Conservation (phyloP, 2,329 filamentous ascomycete species). For the Bisporella sp. region DNA sequence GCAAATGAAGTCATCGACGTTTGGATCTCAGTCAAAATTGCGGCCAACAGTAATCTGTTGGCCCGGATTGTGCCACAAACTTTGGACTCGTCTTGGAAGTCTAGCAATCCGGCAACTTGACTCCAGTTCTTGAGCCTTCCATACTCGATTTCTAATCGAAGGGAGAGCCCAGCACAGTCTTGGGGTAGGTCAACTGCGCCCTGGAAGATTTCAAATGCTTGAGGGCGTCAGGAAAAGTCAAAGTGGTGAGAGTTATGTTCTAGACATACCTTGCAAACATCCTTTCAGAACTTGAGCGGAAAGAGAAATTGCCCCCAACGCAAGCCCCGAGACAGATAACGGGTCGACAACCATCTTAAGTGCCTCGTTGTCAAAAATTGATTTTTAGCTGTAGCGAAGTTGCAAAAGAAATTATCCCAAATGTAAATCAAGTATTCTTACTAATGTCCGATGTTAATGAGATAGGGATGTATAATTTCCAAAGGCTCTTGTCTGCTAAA, state of each 20-base stretch:
- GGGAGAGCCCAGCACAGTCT: constrained; percentile 40
- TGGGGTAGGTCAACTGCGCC: constrained; percentile 26
- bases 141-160: constrained; percentile 43
- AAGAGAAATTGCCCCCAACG: not conserved
- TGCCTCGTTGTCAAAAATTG: not conserved
- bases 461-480: too few species aligned
- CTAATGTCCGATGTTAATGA: too few species aligned
- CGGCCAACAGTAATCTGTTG: constrained; percentile 42
- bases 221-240: not conserved
- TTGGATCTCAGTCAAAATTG: constrained; percentile 40
- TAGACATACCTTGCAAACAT: not conserved
- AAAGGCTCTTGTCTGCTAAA: too few species aligned
- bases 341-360: not conserved
- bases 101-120: constrained; percentile 40
- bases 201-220: not conserved
- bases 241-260: not conserved
- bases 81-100: constrained; percentile 34
- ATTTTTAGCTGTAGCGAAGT: not conserved
- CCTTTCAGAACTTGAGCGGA: not conserved
- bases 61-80: constrained; percentile 31
- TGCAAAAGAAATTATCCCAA: not conserved
- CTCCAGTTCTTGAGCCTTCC: constrained; percentile 43
- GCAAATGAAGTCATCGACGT: constrained; percentile 41
- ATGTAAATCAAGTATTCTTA: not conserved
- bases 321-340: not conserved